Evolutionary conservation across 2,329 filamentous ascomycete species (phyloP), one percentile per base, ranked within the genome.

Genomic region (Byssoonygena ceratinophila): DNA sequence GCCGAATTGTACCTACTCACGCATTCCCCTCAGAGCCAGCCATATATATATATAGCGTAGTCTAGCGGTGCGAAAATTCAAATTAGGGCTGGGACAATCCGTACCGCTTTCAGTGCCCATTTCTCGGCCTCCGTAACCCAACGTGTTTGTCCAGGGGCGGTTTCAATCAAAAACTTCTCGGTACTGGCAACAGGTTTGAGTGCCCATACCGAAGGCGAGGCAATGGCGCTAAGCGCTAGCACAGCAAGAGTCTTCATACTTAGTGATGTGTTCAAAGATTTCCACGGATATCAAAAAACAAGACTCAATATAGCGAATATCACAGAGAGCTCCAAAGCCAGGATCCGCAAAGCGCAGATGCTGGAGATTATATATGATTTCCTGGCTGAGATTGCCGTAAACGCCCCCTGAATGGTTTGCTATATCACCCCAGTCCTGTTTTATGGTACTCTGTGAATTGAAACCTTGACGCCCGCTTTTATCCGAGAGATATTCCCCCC

Each of bases 71-170:
- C 8, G 18, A 23, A 4, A 23, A 7, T 22, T 2, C 8, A 9
- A 14, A 40, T n/a, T 40, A 23, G n/a, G 8, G 18, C n/a, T 40
- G 2, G 20, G n/a, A n/a, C n/a, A 16, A 12, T 7, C 3, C 39
- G 31, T 78, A 94, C 89, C 61, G 88, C 78, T 64, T 85, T 83
- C 58, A 97, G 73, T 68, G 84, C 83, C 88, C 90, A 96, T 71
- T 97, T 98, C 73, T 96, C 82, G 34, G 95, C 87, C 63, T 97
- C 91, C 0, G 87, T 94, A 29, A 96, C 84, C 85, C 87, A 92
- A 75, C 78, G 75, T 22, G 83, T 90, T 66, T 91, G 77, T 54
- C 87, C 87, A 3, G 88, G 88, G 16, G 80, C 78, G 25, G 92
- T 76, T 74, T 97, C 90, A 57, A 98, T 82, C 45, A 94, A 76